Percentiles rank a stretch among this genome's conserved stretches.
Evolutionary conservation across 768 basidiomycete species (phyloP).

Genomic region (Lentinula lateritia): DNA sequence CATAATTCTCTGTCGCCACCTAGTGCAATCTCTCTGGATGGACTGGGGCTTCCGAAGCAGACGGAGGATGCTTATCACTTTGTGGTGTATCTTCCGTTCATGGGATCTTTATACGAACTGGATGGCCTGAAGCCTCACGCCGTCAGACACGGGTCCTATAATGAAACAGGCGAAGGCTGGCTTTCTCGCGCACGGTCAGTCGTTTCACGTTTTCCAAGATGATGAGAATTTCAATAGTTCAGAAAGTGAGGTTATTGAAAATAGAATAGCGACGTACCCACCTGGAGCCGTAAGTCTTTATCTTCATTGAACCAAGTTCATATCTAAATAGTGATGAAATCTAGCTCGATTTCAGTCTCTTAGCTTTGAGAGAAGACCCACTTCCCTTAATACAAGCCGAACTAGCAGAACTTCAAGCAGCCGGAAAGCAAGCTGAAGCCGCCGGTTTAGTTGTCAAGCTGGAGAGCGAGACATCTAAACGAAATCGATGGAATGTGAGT

Average conservation of each 20-base stretch:
- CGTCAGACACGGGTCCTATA: slow-evolving; percentile 73
- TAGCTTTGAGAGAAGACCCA: slow-evolving; percentile 82
- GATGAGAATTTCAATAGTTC: neutral
- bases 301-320: slow-evolving; percentile 6
- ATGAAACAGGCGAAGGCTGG: slow-evolving; percentile 77
- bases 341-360: slow-evolving; percentile 88
- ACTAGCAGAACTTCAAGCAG: slow-evolving; percentile 41
- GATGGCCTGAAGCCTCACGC: slow-evolving; percentile 83
- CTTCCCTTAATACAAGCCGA: slow-evolving; percentile 62
- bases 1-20: slow-evolving; percentile 95
- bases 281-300: slow-evolving; percentile 65
- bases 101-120: slow-evolving; percentile 85
- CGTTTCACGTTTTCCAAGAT: neutral
- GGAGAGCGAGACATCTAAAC: slow-evolving; percentile 64
- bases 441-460: slow-evolving; percentile 53
- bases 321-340: slow-evolving; percentile 7
- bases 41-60: slow-evolving; percentile 63
- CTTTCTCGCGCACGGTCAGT: slow-evolving; percentile 68
- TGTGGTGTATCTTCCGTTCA: slow-evolving; percentile 83
- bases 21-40: slow-evolving; percentile 81
- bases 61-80: slow-evolving; percentile 92
- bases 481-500: slow-evolving; percentile 80
- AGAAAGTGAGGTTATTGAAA: slow-evolving; percentile 74
- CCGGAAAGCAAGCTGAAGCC: slow-evolving; percentile 36
- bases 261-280: slow-evolving; percentile 87